A percentile compares a stretch with the other conserved stretches of the same genome.
Evolutionary conservation across 2,329 filamentous ascomycete species (phyloP).

Genomic region (Hypoxylon sp.): DNA sequence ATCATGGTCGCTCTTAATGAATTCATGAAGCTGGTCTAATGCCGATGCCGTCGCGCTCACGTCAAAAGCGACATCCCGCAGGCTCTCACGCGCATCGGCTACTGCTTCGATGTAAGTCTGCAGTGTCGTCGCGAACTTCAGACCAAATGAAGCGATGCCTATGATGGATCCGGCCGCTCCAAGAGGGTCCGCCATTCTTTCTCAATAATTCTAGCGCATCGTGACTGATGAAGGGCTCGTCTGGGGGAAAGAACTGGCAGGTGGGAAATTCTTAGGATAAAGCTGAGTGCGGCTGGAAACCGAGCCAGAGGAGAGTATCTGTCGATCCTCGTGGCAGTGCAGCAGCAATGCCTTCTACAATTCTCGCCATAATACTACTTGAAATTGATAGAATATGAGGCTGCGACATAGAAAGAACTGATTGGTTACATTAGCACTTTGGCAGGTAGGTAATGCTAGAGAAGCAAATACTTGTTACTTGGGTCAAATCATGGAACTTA

Average conservation of each 20-base stretch:
- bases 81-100: constrained; percentile 13
- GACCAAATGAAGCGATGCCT: constrained; percentile 22
- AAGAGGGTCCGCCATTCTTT: constrained; percentile 13
- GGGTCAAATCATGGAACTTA: too few species aligned
- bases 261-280: too few species aligned
- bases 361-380: too few species aligned
- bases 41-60: constrained; percentile 23
- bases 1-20: constrained; percentile 6
- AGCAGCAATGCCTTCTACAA: not conserved
- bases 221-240: too few species aligned
- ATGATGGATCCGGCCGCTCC: constrained; percentile 18
- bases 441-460: too few species aligned
- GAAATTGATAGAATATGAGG: too few species aligned
- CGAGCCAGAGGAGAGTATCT: not conserved
- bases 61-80: constrained; percentile 21
- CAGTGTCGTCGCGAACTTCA: constrained; percentile 23
- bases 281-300: constrained; percentile 2
- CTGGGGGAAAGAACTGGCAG: too few species aligned
- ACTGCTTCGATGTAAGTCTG: constrained; percentile 25
- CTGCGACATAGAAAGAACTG: too few species aligned
- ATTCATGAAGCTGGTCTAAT: constrained; percentile 19
- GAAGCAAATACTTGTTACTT: too few species aligned
- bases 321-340: constrained; percentile 7
- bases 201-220: not conserved
- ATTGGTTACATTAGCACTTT: too few species aligned